Conservation (phyloP, 176 grass and related monocot genomes). For the Tillandsia fasciculata region DNA sequence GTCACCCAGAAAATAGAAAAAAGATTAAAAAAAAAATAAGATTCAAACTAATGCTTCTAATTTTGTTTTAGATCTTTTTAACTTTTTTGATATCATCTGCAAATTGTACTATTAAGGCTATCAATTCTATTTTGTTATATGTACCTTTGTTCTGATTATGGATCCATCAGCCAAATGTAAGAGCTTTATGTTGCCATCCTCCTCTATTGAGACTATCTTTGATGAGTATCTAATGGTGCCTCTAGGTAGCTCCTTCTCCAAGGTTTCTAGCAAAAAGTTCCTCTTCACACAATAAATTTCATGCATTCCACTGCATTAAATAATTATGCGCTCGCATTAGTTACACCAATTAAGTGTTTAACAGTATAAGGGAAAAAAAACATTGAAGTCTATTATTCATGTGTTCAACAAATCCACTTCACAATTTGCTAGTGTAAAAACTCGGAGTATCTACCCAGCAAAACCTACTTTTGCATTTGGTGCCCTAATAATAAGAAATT, state of each 20-base stretch:
- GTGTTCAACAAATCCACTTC: too few species aligned
- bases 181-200: slow-evolving; percentile 33
- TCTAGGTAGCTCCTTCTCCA: slow-evolving; percentile 42
- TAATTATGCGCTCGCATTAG: background rate
- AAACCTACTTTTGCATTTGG: too few species aligned
- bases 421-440: too few species aligned
- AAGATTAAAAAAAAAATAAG: background rate
- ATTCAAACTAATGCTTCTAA: background rate
- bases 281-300: slow-evolving; percentile 51
- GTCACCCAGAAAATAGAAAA: background rate
- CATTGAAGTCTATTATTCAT: too few species aligned
- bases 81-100: background rate
- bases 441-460: too few species aligned
- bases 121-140: background rate
- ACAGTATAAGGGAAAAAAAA: background rate
- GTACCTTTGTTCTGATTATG: slow-evolving; percentile 55
- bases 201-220: slow-evolving; percentile 50
- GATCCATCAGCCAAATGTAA: slow-evolving; percentile 54
- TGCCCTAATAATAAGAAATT: too few species aligned
- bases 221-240: slow-evolving; percentile 69
- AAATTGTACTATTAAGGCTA: slow-evolving; percentile 12
- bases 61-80: background rate
- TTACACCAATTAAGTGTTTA: background rate
- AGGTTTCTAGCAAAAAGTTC: slow-evolving; percentile 36
- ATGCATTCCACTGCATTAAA: slow-evolving; percentile 29